Base-by-base conservation (phyloP, 305 asterid species). In the Fraxinus albicans region DNA sequence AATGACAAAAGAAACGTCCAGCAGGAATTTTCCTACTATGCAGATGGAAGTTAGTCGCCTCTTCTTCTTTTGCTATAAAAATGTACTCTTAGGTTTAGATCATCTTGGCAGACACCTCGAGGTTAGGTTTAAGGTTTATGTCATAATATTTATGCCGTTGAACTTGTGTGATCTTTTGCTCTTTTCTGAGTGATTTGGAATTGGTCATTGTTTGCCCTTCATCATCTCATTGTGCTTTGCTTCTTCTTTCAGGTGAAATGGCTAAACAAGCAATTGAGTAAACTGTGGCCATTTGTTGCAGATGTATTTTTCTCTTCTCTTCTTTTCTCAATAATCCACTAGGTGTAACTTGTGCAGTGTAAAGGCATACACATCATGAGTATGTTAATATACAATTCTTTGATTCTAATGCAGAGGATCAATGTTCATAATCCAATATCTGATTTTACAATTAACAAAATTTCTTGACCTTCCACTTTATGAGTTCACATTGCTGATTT, bases 251-350 rank as follows among this genome's bases (percentile, higher is more conserved):
- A 97, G 99, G 99, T 94, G 88, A 97, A 97, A 88, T 97, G 99
- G 99, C 91, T 97, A 83, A 97, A 97, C 89, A 94, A 89, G 86
- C 97, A 94, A 72, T 89, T 97, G 85, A 82, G 90, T 80, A 97
- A 97, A 86, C 86, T 97, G 82, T 97, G 99, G 99, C 99, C 99
- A 74, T 97, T 83, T 87, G 88, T 97, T 55, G 99, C 99, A 78
- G 99, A 95, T 89, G 99, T 97, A 95, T 94, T 12, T 10, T 40
- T 89, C 84, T 73, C 74, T 80, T 44, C 81, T 81, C 73, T 82
- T 44, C 82, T 80, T 69, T 10, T 31, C 76, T 33, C 13, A 72
- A 34, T 65, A 77, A 38, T 77, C 38, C 25, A 25, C 29, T 77
- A 27, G 23, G 27, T 47, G 7, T 55, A 70, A 33, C 65, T 60